These are phyloP conservation scores for Bertia moriformis DNA, from an alignment of 2,329 filamentous ascomycete genomes.

Conservation along the genomic window DNA sequence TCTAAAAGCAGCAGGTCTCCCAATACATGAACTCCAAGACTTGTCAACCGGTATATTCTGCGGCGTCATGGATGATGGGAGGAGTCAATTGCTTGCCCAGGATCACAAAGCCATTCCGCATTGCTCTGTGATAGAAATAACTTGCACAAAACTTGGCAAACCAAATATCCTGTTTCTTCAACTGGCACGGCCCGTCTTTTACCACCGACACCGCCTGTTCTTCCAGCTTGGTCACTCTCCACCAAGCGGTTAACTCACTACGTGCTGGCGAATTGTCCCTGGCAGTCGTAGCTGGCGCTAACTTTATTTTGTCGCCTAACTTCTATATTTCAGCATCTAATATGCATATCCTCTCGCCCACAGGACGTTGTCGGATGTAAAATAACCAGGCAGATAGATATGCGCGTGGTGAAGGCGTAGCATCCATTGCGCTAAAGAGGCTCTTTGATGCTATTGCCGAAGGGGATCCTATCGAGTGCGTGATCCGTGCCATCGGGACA, in stretches of 20 bases:
- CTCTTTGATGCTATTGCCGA: constrained; percentile 28
- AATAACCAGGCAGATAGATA: constrained; percentile 29
- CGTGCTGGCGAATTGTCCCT: constrained; percentile 21
- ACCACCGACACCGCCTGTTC: constrained; percentile 31
- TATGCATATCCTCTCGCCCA: constrained; percentile 29
- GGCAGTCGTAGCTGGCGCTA: constrained; percentile 14
- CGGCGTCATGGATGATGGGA: constrained; percentile 21
- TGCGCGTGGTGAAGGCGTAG: constrained; percentile 35
- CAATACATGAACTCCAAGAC: constrained; percentile 14
- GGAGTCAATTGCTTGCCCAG: constrained; percentile 15
- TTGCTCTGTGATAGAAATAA: constrained; percentile 16
- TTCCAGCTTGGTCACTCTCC: constrained; percentile 23
- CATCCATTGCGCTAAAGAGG: constrained; percentile 32
- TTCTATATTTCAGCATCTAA: constrained; percentile 3
- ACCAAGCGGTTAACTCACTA: constrained; percentile 24
- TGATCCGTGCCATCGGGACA: constrained; percentile 16
- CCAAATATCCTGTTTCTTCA: constrained; percentile 22
- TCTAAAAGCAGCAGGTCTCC: constrained; percentile 19
- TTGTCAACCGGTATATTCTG: constrained; percentile 23
- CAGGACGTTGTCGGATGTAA: constrained; percentile 32
- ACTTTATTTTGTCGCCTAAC: constrained; percentile 7
- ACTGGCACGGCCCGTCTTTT: constrained; percentile 21
- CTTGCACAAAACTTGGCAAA: constrained; percentile 27
- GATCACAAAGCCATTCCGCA: constrained; percentile 14
- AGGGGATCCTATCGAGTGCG: constrained; percentile 25